These are phyloP conservation scores for Proliferodiscus dingleyae DNA, from an alignment of 2,329 filamentous ascomycete genomes.

Conservation along the genomic window DNA sequence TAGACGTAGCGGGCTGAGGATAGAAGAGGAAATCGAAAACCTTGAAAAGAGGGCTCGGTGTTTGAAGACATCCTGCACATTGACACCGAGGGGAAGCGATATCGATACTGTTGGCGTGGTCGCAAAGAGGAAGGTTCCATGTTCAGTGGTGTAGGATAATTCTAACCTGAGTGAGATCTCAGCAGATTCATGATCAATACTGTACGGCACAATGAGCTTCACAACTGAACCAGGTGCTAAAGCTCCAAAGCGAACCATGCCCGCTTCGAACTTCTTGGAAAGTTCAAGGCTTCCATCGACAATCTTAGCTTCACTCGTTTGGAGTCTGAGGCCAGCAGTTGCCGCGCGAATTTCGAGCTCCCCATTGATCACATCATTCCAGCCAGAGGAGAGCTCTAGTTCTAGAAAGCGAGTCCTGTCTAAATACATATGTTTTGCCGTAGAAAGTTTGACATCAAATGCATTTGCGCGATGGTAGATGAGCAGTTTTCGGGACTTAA, in stretches of 20 bases:
- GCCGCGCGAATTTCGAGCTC: slow-evolving; percentile 59
- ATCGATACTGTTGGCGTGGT: slow-evolving; percentile 62
- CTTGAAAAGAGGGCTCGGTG: slow-evolving; percentile 74
- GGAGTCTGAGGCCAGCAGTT: slow-evolving; percentile 60
- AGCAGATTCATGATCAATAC: slow-evolving; percentile 69
- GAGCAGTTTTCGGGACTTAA: slow-evolving; percentile 58
- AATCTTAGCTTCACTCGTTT: slow-evolving; percentile 55
- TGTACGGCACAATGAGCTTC: slow-evolving; percentile 72
- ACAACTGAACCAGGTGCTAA: slow-evolving; percentile 44
- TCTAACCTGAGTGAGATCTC: slow-evolving; percentile 74
- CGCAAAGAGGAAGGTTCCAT: slow-evolving; percentile 60
- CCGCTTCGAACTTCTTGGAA: slow-evolving; percentile 47
- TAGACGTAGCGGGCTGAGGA: slow-evolving; percentile 67
- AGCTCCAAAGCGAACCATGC: slow-evolving; percentile 46
- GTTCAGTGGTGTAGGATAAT: slow-evolving; percentile 63
- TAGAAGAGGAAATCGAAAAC: slow-evolving; percentile 85
- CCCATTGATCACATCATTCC: slow-evolving; percentile 60
- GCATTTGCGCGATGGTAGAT: slow-evolving; percentile 67
- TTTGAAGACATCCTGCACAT: slow-evolving; percentile 95
- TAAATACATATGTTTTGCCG: slow-evolving; percentile 70
- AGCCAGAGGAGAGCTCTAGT: slow-evolving; percentile 66
- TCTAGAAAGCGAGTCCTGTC: slow-evolving; percentile 76
- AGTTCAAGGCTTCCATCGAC: slow-evolving; percentile 39
- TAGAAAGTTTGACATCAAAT: slow-evolving; percentile 61
- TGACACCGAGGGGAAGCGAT: slow-evolving; percentile 81